A percentile compares a stretch with the other conserved stretches of the same genome.
Conservation (phyloP, 1,139 yeast species). For the Diutina catenulata region DNA sequence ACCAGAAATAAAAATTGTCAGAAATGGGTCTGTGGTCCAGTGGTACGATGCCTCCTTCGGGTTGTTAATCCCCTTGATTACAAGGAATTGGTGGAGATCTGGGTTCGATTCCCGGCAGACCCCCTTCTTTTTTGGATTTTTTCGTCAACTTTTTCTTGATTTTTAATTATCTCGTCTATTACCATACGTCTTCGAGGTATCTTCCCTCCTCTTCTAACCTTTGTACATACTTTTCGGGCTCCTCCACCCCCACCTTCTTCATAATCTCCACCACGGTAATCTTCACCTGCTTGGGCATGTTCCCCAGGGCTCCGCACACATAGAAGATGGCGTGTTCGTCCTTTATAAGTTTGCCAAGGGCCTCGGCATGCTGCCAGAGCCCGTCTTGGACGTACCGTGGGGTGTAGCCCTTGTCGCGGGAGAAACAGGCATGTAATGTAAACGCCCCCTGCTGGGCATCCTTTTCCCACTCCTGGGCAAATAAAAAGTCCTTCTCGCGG, state of each 20-base stretch:
- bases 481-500: slow-evolving; percentile 56
- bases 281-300: slow-evolving; percentile 88
- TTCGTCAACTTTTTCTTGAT: neutral
- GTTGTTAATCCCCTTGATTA: neutral
- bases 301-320: slow-evolving; percentile 88
- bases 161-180: slow-evolving; percentile 4
- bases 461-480: slow-evolving; percentile 40
- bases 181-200: slow-evolving; percentile 93
- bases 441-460: slow-evolving; percentile 18
- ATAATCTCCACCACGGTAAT: slow-evolving; percentile 59
- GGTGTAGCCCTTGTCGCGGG: slow-evolving; percentile 19
- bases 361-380: slow-evolving; percentile 35
- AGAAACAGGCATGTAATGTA: slow-evolving; percentile 12
- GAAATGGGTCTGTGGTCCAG: slow-evolving; percentile 4
- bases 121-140: neutral
- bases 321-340: slow-evolving; percentile 51
- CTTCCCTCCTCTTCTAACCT: slow-evolving; percentile 56
- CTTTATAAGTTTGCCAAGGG: slow-evolving; percentile 40
- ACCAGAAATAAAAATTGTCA: neutral
- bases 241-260: slow-evolving; percentile 26
- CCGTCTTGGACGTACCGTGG: slow-evolving; percentile 65
- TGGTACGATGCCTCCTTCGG: slow-evolving; percentile 6
- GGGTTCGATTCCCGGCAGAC: slow-evolving; percentile 6
- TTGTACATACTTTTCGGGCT: slow-evolving; percentile 40
- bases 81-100: slow-evolving; percentile 4